Conservation (phyloP, 129 eudicot species). For the Arctium minus region DNA sequence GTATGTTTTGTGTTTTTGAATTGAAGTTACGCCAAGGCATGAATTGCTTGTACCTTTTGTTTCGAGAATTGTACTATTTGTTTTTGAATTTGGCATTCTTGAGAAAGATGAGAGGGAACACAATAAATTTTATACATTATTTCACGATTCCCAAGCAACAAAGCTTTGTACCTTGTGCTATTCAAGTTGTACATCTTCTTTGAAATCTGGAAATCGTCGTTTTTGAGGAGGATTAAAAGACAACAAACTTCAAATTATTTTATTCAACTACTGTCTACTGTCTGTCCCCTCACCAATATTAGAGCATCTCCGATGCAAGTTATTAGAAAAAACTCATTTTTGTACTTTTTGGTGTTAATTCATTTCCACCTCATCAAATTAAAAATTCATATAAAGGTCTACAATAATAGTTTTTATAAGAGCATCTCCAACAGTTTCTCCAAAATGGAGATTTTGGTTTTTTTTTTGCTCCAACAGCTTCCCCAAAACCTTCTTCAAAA, state of each 20-base stretch:
- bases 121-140: neutral
- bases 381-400: no score
- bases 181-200: neutral
- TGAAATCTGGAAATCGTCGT: neutral
- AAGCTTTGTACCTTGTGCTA: neutral
- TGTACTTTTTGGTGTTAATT: no score
- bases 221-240: neutral
- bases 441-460: no score
- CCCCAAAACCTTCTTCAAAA: no score
- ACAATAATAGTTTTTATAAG: no score
- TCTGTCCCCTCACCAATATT: neutral
- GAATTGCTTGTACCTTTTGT: neutral
- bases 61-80: neutral
- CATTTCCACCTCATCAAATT: no score
- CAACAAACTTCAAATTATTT: neutral
- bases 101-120: neutral
- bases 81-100: neutral
- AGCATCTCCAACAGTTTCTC: no score
- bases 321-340: no score
- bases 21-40: neutral
- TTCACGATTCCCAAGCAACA: neutral
- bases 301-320: no score
- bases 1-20: no score
- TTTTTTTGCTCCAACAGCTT: no score
- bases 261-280: neutral